Evolutionary conservation across 2,329 filamentous ascomycete genomes (phyloP).

Genomic region (Colletotrichum lindemuthianum): DNA sequence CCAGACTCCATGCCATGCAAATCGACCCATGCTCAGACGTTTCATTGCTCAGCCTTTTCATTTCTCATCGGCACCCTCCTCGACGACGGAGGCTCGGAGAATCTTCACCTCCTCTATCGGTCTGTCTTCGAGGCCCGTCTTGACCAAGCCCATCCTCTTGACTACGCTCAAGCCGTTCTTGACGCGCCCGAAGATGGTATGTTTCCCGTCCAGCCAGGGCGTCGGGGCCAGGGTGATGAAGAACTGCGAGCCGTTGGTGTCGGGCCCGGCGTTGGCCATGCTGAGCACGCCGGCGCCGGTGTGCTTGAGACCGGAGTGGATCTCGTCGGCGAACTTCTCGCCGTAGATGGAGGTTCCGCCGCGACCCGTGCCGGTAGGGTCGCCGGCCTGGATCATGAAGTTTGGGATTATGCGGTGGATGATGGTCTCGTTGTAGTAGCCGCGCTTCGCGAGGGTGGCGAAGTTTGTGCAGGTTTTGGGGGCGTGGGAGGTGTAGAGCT

Average conservation of each 20-base stretch:
- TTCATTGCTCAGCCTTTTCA: conserved; percentile 40
- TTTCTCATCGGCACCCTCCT: conserved; percentile 57
- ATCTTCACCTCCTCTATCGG: conserved; percentile 87
- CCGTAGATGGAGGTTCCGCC: conserved; percentile 92
- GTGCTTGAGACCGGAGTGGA: conserved; percentile 81
- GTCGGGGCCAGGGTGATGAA: conserved; percentile 95
- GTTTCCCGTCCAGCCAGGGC: conserved; percentile 96
- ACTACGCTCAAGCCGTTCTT: conserved; percentile 85
- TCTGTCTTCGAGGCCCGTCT: conserved; percentile 82
- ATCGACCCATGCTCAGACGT: background rate
- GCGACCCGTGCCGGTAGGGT: conserved; percentile 92
- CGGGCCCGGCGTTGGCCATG: conserved; percentile 94
- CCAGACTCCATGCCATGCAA: conserved; percentile 32
- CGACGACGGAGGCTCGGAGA: conserved; percentile 75
- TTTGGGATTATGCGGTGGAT: conserved; percentile 96
- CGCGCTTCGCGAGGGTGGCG: conserved; percentile 77
- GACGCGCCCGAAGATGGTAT: conserved; percentile 95
- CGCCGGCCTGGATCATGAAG: conserved; percentile 97
- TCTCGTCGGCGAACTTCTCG: conserved; percentile 94
- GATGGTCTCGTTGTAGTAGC: conserved; percentile 87
- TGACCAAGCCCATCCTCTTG: conserved; percentile 87
- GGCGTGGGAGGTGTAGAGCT: conserved; percentile 91
- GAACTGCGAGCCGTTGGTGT: conserved; percentile 96
- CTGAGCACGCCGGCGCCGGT: conserved; percentile 92
- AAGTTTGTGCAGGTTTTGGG: conserved; percentile 94